Conservation (phyloP, 1,284 basidiomycete species). For the Puccinia horiana region DNA sequence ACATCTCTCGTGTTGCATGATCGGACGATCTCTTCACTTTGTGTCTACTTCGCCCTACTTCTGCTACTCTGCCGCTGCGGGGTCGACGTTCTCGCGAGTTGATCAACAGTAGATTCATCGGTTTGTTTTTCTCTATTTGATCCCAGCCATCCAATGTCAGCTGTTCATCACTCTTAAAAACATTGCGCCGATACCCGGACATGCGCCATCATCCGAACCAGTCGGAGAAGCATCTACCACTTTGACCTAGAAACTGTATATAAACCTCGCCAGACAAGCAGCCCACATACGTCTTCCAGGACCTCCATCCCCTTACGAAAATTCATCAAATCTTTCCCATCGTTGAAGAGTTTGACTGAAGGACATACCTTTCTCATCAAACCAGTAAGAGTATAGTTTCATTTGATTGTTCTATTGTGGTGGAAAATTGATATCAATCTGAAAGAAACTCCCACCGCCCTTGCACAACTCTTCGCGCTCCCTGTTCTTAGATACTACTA, state of each 20-base stretch:
- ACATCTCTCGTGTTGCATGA: slow-evolving; percentile 5
- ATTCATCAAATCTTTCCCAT: not conserved
- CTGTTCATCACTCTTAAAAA: not conserved
- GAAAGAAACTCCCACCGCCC: not conserved
- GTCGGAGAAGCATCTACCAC: not conserved
- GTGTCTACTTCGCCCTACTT: not conserved
- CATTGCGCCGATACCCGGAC: slow-evolving; percentile 22
- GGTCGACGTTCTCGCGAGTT: not conserved
- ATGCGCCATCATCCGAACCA: not conserved
- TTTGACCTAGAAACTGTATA: not conserved
- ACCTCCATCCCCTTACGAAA: not conserved
- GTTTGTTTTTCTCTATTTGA: slow-evolving; percentile 10
- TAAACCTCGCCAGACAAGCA: not conserved
- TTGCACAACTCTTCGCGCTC: not conserved
- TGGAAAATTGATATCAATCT: not conserved
- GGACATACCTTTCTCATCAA: not conserved
- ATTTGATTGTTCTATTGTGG: not conserved
- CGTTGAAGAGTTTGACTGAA: not conserved
- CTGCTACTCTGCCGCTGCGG: not conserved
- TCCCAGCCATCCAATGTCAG: not conserved
- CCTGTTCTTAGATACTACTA: not conserved
- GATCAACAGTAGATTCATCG: not conserved
- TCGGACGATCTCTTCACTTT: not conserved
- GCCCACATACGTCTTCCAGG: not conserved
- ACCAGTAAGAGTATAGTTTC: not conserved